phyloP scores from a whole-genome alignment of 2,329 filamentous ascomycete species.

The Microdochium paspali region DNA sequence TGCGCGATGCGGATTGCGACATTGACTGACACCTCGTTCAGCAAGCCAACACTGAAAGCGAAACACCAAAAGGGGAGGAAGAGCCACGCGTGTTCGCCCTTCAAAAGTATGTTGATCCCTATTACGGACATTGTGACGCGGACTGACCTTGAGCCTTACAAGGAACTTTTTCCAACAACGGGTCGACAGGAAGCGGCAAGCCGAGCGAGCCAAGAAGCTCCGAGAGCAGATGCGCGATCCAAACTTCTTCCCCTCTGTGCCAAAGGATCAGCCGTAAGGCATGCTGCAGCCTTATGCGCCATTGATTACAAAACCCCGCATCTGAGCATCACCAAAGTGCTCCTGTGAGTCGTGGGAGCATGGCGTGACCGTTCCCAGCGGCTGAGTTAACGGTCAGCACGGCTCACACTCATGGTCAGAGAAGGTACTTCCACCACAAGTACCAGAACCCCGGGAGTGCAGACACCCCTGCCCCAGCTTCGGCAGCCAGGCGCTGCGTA shows the following conservation, averaged over 20 bases:
- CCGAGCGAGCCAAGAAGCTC: conserved; percentile 72
- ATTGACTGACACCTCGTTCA: neutral
- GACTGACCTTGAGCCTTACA: conserved; percentile 20
- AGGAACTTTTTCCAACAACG: conserved; percentile 82
- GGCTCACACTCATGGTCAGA: neutral
- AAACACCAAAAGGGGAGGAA: conserved; percentile 40
- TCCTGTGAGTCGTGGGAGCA: neutral
- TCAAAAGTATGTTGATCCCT: conserved; percentile 49
- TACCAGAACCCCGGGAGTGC: neutral
- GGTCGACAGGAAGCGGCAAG: conserved; percentile 65
- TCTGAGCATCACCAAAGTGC: neutral
- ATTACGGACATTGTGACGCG: neutral
- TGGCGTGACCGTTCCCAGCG: neutral
- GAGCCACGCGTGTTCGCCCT: conserved; percentile 75
- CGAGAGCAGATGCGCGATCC: conserved; percentile 72
- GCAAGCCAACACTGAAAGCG: neutral
- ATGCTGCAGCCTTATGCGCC: neutral
- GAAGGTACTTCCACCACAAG: neutral
- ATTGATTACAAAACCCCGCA: neutral
- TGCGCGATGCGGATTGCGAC: neutral
- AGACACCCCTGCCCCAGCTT: neutral
- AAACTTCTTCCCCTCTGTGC: conserved; percentile 76
- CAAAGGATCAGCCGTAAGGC: conserved; percentile 30
- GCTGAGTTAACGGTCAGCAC: neutral
- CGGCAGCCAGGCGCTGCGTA: neutral